Base-by-base conservation (phyloP, 352 stramenopile genomes). In the Aphanomyces astaci region DNA sequence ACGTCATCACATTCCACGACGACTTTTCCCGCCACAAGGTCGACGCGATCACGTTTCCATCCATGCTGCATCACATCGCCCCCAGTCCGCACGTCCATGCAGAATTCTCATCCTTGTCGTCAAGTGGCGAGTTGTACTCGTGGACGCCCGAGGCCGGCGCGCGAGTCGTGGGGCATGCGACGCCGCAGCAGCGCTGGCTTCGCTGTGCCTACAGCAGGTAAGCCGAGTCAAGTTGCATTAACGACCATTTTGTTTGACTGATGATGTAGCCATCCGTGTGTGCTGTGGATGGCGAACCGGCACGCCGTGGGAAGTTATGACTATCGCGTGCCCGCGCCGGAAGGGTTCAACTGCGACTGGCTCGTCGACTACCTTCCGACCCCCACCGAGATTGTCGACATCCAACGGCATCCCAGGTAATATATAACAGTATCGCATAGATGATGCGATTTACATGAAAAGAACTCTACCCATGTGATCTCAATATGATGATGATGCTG, bases 131-230 rank as follows among this genome's bases (percentile, higher is more conserved):
- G 9, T 10, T 89, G 30, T 75, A 82, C 22, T 78, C 63, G 43
- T 91, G 82, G 82, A 75, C 81, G 15, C 70, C 82, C 0, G 70
- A 77, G 53, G 69, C 71, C 59, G 77, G 79, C 0, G 31, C 86
- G 4, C 79, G 81, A 63, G 72, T 49, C 19, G 55, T 82, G 15
- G 64, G 76, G 7, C 64, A 57, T 2, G 39, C 52, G 1, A 73
- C 53, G 32, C 63, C 64, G 1, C 66, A 75, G 1, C 74, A 87
- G 53, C 79, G 73, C 0, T 71, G 87, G n/a, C 13, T 78, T 19
- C 84, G 75, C 17, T 89, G 82, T 54, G 84, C 90, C 66, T 93
- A 91, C 59, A 79, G 81, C 10, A 90, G 82, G 84, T 92, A 72
- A 10, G 69, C 1, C 25, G 24, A 9, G 22, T 5, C 10, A 25